These are phyloP conservation scores for Podaxis pistillaris DNA, from an alignment of 768 basidiomycete species.

Conservation along the genomic window DNA sequence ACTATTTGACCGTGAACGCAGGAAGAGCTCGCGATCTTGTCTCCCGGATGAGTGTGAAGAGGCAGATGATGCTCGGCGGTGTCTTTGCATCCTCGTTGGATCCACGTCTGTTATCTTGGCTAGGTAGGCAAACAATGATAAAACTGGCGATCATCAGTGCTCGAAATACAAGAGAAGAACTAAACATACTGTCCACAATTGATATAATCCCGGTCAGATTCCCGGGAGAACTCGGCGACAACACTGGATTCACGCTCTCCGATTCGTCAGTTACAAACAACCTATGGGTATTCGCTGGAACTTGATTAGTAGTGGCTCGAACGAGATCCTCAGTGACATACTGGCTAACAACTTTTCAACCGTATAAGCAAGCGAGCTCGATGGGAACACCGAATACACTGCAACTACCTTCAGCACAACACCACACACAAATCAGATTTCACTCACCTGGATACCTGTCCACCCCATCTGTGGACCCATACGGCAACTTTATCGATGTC, in stretches of 20 bases:
- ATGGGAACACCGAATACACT: conserved; percentile 77
- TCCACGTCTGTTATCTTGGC: conserved; percentile 75
- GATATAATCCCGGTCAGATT: conserved; percentile 77
- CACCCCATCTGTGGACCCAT: conserved; percentile 76
- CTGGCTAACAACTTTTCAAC: conserved; percentile 83
- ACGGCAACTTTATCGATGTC: conserved; percentile 65
- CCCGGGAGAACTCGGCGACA: conserved; percentile 39
- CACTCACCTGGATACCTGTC: conserved; percentile 73
- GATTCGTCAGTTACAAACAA: conserved; percentile 75
- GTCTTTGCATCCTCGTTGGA: conserved; percentile 75
- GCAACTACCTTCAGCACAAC: conserved; percentile 8
- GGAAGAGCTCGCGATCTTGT: conserved; percentile 38
- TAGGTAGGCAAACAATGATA: conserved; percentile 74
- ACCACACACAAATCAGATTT: neutral
- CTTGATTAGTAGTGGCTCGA: neutral
- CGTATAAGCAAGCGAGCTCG: conserved; percentile 63
- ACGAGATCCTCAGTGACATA: conserved; percentile 34
- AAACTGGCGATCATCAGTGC: conserved; percentile 41
- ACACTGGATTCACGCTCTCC: conserved; percentile 46
- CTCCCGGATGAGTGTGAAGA: conserved; percentile 52
- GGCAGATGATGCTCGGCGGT: conserved; percentile 73
- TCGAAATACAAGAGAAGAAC: neutral
- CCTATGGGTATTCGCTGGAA: conserved; percentile 71
- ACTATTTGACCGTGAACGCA: conserved; percentile 41
- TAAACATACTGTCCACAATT: conserved; percentile 69